These are phyloP conservation scores for Oryza meridionalis DNA, from an alignment of 176 grass and related monocot species.

Conservation along the genomic window DNA sequence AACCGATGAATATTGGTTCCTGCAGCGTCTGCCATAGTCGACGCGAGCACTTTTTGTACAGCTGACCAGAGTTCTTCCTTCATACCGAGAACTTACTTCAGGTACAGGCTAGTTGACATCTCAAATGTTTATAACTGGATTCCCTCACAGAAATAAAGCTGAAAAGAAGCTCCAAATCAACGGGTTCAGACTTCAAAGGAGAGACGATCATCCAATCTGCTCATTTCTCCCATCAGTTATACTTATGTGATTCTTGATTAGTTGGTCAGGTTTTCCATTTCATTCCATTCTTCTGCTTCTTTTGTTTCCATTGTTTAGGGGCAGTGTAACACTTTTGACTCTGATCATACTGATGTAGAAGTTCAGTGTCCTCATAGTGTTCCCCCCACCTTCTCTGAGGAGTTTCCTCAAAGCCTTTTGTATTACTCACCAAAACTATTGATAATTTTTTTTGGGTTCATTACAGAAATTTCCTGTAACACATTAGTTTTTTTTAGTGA, in stretches of 20 bases:
- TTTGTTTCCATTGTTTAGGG: background rate
- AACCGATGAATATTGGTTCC: background rate
- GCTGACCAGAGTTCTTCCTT: conserved; percentile 30
- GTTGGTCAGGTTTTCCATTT: conserved; percentile 15
- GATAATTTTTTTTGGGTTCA: background rate
- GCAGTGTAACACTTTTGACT: conserved; percentile 6
- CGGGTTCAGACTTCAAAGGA: background rate
- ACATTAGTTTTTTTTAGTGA: background rate
- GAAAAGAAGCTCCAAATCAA: conserved; percentile 27
- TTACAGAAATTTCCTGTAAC: background rate
- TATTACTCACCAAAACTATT: conserved; percentile 8
- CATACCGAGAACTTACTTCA: conserved; percentile 38
- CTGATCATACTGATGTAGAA: conserved; percentile 15
- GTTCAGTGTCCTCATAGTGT: conserved; percentile 12
- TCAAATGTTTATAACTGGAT: conserved; percentile 10
- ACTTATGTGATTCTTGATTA: conserved; percentile 30
- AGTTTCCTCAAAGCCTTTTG: conserved; percentile 16
- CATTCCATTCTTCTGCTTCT: background rate
- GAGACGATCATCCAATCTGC: conserved; percentile 28
- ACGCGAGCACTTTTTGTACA: conserved; percentile 42
- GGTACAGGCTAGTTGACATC: conserved; percentile 32
- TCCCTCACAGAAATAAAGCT: conserved; percentile 49
- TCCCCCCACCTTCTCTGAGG: background rate
- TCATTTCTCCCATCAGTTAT: conserved; percentile 24
- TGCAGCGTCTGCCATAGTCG: background rate